Evolutionary conservation across 106 monocot species (phyloP), one percentile per base, ranked within the genome.

Genomic region (Dioscorea dumetorum): DNA sequence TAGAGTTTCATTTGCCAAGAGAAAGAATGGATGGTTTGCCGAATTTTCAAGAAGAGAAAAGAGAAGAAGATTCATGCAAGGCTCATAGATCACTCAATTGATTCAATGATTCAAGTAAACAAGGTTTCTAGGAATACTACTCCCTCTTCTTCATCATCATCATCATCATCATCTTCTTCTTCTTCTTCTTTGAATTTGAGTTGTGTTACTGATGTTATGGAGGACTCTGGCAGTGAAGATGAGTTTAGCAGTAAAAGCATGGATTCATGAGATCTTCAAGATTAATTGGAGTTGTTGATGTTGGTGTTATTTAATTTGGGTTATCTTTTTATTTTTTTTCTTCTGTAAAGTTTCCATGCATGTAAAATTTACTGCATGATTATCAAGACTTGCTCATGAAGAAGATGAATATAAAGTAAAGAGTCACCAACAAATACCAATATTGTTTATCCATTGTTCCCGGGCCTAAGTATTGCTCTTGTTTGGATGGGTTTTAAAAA

Each of bases 11-110:
- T 72, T 72, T 31, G n/a, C 54, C 50, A 73, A 60, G 51, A 48
- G 19, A 28, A 74, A 67, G 67, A 78, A 50, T 83, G 83, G 83
- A 78, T 83, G 35, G 74, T 68, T 21, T 78, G 83, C 60, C 78
- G 78, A 12, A 67, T 83, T 62, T 78, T 79, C 33, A 68, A 61
- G 78, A 83, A 71, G 74, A 71, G 63, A 41, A 64, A 74, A 64
- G 22, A 48, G 18, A 62, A 24, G 20, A 58, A 56, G 62, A 54
- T 14, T 31, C 49, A 74, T 2, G 50, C 49, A 34, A 63, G 57
- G 58, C 3, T 48, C 13, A 60, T 34, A n/a, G 24, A 12, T 28
- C 28, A 28, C 4, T 33, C n/a, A 2, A 19, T 17, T 10, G 70
- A 60, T 48, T 20, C 5, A 8, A 50, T 33, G 4, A 16, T 6